Base-by-base conservation (phyloP, 2,329 filamentous ascomycete species). In the Aspergillus sclerotialis region DNA sequence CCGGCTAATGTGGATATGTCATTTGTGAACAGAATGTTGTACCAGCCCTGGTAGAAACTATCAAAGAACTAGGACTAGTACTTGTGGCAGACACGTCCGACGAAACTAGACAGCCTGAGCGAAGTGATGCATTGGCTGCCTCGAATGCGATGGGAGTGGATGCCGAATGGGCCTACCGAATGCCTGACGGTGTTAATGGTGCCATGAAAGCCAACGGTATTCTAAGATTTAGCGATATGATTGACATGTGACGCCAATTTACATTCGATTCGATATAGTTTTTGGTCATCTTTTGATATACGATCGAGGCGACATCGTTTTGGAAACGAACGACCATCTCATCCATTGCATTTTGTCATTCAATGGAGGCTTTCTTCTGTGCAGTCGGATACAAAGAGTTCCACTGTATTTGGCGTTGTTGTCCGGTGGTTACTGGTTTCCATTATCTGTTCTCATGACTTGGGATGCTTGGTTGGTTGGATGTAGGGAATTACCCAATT, bases 11-110 rank as follows among this genome's bases (percentile, higher is more conserved):
- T 28, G 8, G 16, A n/a, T 49, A 37, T 45, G 12, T n/a, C n/a
- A n/a, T n/a, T n/a, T n/a, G n/a, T n/a, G n/a, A n/a, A n/a, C 40
- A 94, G 88, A 85, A 93, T 42, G 87, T 94, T 68, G 89, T 95
- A 7, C 92, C 92, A 1, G 86, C 89, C 2, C 73, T 98, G 30
- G 81, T 94, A 34, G 86, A 93, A 47, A 86, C 89, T 2, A 90
- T 98, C 65, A 96, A 96, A 63, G 87, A 88, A 16, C 84, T 94
- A 31, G 90, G 92, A 16, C 72, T 98, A 32, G 90, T 94, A 4
- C 75, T 98, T 24, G 89, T 98, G 11, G 83, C 86, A 33, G 90
- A 98, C 57, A 86, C 84, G 46, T 86, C 84, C 4, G 73, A 78
- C 37, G 76, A 81, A 43, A 40, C 42, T 23, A 41, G 49, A 28